Evolutionary conservation across 768 basidiomycete genomes (phyloP).

Genomic region (Mycena floridula): DNA sequence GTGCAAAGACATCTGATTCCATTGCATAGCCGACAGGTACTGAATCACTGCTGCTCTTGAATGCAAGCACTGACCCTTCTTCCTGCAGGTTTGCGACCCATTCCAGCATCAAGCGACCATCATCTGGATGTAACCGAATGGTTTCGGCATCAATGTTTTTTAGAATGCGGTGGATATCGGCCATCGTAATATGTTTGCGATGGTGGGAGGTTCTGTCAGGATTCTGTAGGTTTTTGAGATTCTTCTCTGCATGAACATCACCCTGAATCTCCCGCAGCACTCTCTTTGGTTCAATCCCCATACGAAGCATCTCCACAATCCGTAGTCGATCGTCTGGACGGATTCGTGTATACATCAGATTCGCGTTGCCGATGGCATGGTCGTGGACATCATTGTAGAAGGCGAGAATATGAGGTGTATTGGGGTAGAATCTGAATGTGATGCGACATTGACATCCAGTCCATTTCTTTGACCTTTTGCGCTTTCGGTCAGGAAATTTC

Average conservation of each 20-base stretch:
- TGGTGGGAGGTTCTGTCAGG: not conserved
- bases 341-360: not conserved
- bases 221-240: not conserved
- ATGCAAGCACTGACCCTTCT: constrained; percentile 1
- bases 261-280: not conserved
- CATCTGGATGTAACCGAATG: constrained; percentile 4
- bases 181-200: constrained; percentile 3
- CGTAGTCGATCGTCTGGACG: not conserved
- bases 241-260: constrained; percentile 1
- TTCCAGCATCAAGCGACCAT: constrained; percentile 5
- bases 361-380: constrained; percentile 1
- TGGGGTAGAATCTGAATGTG: constrained; percentile 1
- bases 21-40: constrained; percentile 4
- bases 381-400: constrained; percentile 1
- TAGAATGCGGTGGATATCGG: constrained; percentile 4
- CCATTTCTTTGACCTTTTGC: not conserved
- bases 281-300: not conserved
- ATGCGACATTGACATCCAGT: not conserved
- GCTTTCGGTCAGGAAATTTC: not conserved
- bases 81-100: constrained; percentile 5
- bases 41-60: constrained; percentile 7
- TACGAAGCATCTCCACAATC: not conserved
- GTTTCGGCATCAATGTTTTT: constrained; percentile 11
- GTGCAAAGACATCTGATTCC: constrained; percentile 4
- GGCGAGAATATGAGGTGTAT: constrained; percentile 1